phyloP scores from a whole-genome alignment of 148 eudicot genomes.

The Dysphania ambrosioides region DNA sequence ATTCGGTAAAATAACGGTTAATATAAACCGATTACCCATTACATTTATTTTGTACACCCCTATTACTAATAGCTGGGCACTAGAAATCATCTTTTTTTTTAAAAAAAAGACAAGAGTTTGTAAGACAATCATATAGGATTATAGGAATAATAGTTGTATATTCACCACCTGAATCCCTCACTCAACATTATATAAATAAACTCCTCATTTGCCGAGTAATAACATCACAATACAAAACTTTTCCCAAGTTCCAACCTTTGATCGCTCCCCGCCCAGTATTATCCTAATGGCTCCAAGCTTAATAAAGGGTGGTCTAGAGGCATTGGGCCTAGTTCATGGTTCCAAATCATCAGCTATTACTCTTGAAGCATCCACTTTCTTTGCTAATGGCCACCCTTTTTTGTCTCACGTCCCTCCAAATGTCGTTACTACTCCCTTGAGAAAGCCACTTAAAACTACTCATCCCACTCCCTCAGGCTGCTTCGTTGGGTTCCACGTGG shows the following conservation, averaged over 20 bases:
- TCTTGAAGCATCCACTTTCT: conserved; percentile 45
- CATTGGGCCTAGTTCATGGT: conserved; percentile 7
- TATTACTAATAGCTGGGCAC: no score
- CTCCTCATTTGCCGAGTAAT: no score
- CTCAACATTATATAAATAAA: no score
- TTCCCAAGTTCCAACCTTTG: background rate
- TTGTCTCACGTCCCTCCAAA: conserved; percentile 58
- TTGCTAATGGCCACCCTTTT: conserved; percentile 50
- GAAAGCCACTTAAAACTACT: conserved; percentile 14
- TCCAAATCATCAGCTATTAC: conserved; percentile 21
- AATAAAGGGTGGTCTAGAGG: conserved; percentile 34
- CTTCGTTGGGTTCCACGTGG: conserved; percentile 58
- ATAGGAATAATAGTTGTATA: no score
- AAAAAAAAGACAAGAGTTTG: no score
- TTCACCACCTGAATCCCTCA: no score
- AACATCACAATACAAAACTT: no score
- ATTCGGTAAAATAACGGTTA: no score
- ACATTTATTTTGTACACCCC: no score
- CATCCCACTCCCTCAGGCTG: conserved; percentile 22
- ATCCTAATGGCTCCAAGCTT: conserved; percentile 63
- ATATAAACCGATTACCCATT: no score
- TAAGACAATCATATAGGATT: no score
- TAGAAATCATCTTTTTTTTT: no score
- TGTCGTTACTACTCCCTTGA: conserved; percentile 33
- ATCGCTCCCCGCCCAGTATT: background rate